A percentile compares a stretch with the other conserved stretches of the same genome.
phyloP scores from a whole-genome alignment of 164 flowering plant genomes.

The Annona cherimola region DNA sequence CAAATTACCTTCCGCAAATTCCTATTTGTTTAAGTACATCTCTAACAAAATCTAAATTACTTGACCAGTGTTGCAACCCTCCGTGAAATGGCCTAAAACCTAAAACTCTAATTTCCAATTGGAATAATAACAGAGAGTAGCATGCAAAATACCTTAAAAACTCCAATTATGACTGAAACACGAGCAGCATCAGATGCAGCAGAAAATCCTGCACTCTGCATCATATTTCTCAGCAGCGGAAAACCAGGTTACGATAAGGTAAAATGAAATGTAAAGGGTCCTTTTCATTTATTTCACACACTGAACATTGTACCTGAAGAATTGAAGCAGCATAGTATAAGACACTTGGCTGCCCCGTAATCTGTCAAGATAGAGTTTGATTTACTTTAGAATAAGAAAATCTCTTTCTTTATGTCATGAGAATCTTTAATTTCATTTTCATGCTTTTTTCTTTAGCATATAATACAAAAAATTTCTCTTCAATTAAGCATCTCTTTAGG shows the following conservation, averaged over 20 bases:
- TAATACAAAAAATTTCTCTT: too few species aligned
- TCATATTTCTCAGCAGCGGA: background rate
- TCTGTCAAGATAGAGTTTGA: slow-evolving; percentile 39
- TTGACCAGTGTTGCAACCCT: background rate
- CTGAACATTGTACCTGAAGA: slow-evolving; percentile 61
- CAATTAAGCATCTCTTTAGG: too few species aligned
- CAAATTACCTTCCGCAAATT: too few species aligned
- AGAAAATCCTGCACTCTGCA: slow-evolving; percentile 84
- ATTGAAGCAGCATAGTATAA: slow-evolving; percentile 94
- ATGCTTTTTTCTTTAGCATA: too few species aligned
- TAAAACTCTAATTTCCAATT: too few species aligned
- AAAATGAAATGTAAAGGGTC: background rate
- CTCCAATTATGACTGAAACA: slow-evolving; percentile 78
- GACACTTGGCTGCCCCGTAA: slow-evolving; percentile 98
- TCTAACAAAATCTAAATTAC: too few species aligned
- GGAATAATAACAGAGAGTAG: background rate
- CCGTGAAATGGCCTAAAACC: background rate
- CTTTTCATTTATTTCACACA: background rate
- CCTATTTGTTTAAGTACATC: background rate
- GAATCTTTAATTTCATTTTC: too few species aligned
- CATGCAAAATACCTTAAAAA: slow-evolving; percentile 60
- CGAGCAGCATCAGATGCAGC: slow-evolving; percentile 92
- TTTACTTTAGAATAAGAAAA: background rate
- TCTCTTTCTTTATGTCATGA: too few species aligned
- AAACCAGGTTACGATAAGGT: background rate